Conservation (phyloP, 495 filamentous ascomycete species). For the Talaromyces ruber region DNA sequence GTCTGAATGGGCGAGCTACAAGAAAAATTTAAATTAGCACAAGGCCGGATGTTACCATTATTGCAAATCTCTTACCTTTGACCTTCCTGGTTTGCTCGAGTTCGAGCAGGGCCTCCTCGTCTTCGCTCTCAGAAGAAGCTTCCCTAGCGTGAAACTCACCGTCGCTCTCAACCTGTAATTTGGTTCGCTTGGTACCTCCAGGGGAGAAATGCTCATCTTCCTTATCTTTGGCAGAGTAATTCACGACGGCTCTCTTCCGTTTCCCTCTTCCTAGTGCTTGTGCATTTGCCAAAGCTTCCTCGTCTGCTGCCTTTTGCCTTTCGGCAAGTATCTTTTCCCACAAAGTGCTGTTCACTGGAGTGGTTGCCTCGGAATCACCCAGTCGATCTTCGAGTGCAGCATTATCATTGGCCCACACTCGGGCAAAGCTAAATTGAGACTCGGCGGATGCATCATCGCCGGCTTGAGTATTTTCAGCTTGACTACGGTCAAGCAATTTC, state of each 20-base stretch:
- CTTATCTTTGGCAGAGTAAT: constrained; percentile 23
- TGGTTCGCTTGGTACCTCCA: constrained; percentile 12
- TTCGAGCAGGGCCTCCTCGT: constrained; percentile 13
- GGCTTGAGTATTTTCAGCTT: constrained; percentile 60
- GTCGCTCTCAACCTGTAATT: constrained; percentile 21
- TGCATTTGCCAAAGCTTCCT: constrained; percentile 52
- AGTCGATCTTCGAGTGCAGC: constrained; percentile 52
- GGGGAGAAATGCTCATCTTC: constrained; percentile 14
- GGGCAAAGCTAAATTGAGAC: constrained; percentile 80
- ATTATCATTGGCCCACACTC: constrained; percentile 85
- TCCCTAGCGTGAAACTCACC: constrained; percentile 22
- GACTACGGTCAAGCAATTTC: constrained; percentile 77
- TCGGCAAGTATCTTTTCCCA: constrained; percentile 86
- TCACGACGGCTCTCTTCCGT: constrained; percentile 42
- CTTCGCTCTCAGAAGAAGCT: constrained; percentile 17
- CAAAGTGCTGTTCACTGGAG: constrained; percentile 46
- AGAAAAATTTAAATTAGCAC: background rate
- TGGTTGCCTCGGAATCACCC: constrained; percentile 33
- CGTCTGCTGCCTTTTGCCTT: constrained; percentile 65
- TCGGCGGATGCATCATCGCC: constrained; percentile 52
- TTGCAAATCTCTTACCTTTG: constrained; percentile 13
- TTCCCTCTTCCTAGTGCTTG: constrained; percentile 79
- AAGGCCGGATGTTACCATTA: background rate
- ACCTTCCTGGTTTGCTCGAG: constrained; percentile 12
- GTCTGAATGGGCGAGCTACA: constrained; percentile 28